These are phyloP conservation scores for Spirogloea muscicola DNA, from an alignment of 139 green algal species.

Conservation along the genomic window DNA sequence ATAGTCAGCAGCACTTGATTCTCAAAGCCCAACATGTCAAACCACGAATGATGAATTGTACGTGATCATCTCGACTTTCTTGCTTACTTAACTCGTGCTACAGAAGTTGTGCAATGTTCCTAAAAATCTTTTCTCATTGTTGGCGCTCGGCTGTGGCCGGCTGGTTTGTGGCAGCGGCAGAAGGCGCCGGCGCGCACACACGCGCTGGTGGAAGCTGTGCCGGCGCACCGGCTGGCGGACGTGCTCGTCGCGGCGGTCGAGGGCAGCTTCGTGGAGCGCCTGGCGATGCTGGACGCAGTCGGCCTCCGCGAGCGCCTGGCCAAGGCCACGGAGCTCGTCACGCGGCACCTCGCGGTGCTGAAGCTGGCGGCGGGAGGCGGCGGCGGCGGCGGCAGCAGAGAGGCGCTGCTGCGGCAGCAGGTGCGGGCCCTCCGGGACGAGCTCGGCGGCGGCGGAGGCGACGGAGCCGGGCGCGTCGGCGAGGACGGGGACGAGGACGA, in stretches of 20 bases:
- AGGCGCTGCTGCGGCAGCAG: background rate
- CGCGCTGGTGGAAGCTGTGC: background rate
- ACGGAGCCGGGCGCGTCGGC: background rate
- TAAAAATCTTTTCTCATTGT: too few relatives aligned
- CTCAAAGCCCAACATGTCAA: too few relatives aligned
- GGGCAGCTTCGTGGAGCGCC: constrained; percentile 12
- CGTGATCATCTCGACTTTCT: too few relatives aligned
- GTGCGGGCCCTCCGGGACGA: constrained; percentile 12
- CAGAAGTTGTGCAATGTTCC: too few relatives aligned
- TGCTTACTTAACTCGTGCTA: too few relatives aligned
- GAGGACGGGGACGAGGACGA: constrained; percentile 42
- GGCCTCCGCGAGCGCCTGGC: background rate
- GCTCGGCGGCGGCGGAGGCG: constrained; percentile 3
- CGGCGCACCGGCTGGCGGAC: constrained; percentile 20
- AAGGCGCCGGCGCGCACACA: background rate
- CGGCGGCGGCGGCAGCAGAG: background rate
- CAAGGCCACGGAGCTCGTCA: constrained; percentile 15
- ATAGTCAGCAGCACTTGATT: too few relatives aligned
- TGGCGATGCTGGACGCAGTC: constrained; percentile 36
- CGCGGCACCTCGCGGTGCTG: constrained; percentile 12
- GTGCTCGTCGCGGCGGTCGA: constrained; percentile 25
- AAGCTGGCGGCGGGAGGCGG: background rate
- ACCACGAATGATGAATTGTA: too few relatives aligned
- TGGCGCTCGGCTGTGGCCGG: too few relatives aligned
- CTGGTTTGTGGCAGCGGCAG: too few relatives aligned